Evolutionary conservation across 108 stramenopile genomes (phyloP).

Genomic region (Nitzschia sp.): DNA sequence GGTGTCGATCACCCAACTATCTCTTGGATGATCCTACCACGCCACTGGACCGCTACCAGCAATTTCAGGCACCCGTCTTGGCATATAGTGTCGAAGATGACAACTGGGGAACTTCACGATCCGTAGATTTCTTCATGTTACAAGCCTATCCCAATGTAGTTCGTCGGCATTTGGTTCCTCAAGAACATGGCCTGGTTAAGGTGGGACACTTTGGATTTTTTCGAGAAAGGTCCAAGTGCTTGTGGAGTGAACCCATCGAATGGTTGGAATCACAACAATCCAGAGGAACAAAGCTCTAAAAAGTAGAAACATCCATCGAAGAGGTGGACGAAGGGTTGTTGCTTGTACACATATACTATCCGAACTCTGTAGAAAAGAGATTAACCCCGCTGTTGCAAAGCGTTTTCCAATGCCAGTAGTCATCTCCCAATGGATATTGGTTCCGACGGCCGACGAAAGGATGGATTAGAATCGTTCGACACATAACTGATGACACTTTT

Average conservation of each 20-base stretch:
- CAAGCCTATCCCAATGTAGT: constrained; percentile 7
- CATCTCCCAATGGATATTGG: no score
- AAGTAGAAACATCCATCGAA: no score
- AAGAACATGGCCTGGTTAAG: background rate
- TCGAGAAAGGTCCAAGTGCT: constrained; percentile 2
- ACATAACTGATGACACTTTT: no score
- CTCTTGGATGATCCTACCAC: background rate
- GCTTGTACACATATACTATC: no score
- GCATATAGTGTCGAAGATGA: background rate
- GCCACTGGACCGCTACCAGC: background rate
- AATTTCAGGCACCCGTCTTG: constrained; percentile 1
- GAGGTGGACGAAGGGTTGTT: no score
- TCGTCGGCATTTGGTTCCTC: background rate
- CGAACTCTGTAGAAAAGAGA: no score
- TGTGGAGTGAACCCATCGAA: constrained; percentile 4
- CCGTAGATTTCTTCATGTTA: constrained; percentile 5
- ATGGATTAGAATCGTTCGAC: no score
- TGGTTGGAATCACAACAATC: constrained; percentile 2
- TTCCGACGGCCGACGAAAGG: no score
- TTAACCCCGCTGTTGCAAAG: no score
- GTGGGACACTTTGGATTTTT: constrained; percentile 5
- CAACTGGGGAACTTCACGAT: constrained; percentile 1
- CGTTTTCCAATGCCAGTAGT: no score
- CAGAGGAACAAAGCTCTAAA: background rate
- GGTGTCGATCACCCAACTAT: no score